These are phyloP conservation scores for Peronosclerospora sorghi DNA, from an alignment of 352 stramenopile genomes.

Conservation along the genomic window DNA sequence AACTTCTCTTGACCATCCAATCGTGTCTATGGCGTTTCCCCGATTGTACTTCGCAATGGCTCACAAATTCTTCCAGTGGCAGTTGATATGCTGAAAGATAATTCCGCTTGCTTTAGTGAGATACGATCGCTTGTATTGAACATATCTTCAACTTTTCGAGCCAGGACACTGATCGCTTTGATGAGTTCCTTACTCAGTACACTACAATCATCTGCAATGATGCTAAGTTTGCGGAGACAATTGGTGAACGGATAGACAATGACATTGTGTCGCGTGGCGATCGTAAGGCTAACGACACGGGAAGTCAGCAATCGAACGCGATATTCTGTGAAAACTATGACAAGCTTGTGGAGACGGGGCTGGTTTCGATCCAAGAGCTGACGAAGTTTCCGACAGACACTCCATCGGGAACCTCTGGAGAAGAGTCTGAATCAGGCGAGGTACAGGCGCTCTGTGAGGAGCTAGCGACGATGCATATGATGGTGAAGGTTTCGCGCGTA, in stretches of 20 bases:
- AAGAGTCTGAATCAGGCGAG: conserved; percentile 14
- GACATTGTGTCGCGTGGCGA: background rate
- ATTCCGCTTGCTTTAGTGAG: conserved; percentile 22
- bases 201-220: conserved; percentile 18
- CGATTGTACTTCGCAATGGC: conserved; percentile 18
- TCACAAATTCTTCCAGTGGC: conserved; percentile 3
- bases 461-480: conserved; percentile 30
- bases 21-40: conserved; percentile 54
- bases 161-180: conserved; percentile 24
- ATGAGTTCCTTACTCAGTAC: conserved; percentile 21
- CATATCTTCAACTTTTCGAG: conserved; percentile 20
- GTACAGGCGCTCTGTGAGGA: conserved; percentile 32
- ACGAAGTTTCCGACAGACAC: conserved; percentile 33
- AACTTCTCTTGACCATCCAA: conserved; percentile 46
- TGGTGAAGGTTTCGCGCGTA: conserved; percentile 58
- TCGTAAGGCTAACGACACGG: conserved; percentile 2
- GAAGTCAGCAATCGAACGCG: conserved; percentile 21
- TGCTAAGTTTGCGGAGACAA: conserved; percentile 27
- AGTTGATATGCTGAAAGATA: background rate
- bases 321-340: conserved; percentile 50
- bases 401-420: background rate
- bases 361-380: conserved; percentile 73
- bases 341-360: conserved; percentile 56
- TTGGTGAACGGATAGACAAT: conserved; percentile 3
- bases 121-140: conserved; percentile 18